These are phyloP conservation scores for Cryptococcus hybrid DNA, from an alignment of 1,284 basidiomycete genomes.

Conservation along the genomic window DNA sequence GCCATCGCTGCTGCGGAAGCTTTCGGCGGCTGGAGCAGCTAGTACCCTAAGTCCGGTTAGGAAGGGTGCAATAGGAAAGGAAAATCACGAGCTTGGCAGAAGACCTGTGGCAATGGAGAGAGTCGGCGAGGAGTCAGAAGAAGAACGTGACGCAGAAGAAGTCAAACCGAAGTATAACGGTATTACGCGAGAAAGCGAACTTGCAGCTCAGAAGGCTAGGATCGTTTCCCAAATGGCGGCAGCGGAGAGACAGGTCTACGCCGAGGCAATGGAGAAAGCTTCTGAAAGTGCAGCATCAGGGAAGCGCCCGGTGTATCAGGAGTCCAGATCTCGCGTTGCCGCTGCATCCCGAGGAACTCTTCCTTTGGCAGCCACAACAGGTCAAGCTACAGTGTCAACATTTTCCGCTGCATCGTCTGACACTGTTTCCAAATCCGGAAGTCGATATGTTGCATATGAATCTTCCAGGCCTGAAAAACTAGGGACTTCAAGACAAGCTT, in stretches of 20 bases:
- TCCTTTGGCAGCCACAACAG: slow-evolving; percentile 20
- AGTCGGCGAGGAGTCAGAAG: slow-evolving; percentile 57
- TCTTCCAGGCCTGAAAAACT: slow-evolving; percentile 4
- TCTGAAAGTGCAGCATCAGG: not conserved
- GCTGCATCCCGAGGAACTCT: slow-evolving; percentile 12
- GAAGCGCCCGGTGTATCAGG: slow-evolving; percentile 36
- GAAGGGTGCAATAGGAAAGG: slow-evolving; percentile 29
- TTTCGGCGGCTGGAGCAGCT: slow-evolving; percentile 48
- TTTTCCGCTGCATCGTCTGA: not conserved
- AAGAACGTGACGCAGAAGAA: slow-evolving; percentile 48
- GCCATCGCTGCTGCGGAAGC: slow-evolving; percentile 59
- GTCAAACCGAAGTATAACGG: slow-evolving; percentile 17
- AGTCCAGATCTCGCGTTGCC: not conserved
- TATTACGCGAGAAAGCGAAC: slow-evolving; percentile 41
- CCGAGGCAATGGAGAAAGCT: slow-evolving; percentile 1
- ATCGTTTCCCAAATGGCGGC: slow-evolving; percentile 86
- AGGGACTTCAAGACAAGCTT: slow-evolving; percentile 35
- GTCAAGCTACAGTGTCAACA: slow-evolving; percentile 9
- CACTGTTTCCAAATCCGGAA: not conserved
- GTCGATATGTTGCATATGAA: not conserved
- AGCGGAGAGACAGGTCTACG: slow-evolving; percentile 40
- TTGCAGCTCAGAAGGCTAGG: slow-evolving; percentile 80
- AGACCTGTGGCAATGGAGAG: slow-evolving; percentile 53
- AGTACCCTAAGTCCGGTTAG: slow-evolving; percentile 43
- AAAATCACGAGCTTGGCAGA: slow-evolving; percentile 13